These are phyloP conservation scores for Erodium moschatum DNA, from an alignment of 441 rosid species.

Conservation along the genomic window DNA sequence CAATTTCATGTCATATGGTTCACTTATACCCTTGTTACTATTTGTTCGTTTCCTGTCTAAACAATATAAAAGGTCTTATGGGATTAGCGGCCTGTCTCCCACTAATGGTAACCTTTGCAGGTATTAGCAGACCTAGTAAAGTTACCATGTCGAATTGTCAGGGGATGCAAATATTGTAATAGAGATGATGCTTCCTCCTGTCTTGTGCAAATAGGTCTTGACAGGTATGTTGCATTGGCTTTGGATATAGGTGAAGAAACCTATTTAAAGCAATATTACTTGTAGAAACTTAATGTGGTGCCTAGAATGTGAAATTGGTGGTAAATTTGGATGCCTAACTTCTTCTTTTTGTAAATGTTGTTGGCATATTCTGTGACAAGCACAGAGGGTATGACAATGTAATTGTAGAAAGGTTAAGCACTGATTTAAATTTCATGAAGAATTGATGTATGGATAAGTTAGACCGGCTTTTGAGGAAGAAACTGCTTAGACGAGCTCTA, in stretches of 20 bases:
- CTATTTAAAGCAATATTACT: constrained; percentile 1
- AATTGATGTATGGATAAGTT: not conserved
- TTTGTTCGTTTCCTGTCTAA: not conserved
- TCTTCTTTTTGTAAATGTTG: not conserved
- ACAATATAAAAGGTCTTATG: not conserved
- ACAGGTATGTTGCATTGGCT: constrained; percentile 22
- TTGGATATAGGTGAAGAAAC: not conserved
- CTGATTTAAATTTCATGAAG: not conserved
- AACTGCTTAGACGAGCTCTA: not conserved
- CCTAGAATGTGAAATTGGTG: not conserved
- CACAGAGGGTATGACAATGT: not conserved
- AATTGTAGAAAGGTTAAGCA: not conserved
- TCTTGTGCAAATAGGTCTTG: constrained; percentile 34
- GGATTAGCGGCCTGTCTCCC: constrained; percentile 1
- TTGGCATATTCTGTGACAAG: not conserved
- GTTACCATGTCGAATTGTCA: constrained; percentile 39
- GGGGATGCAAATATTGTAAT: constrained; percentile 38
- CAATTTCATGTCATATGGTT: not conserved
- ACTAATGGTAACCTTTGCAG: constrained; percentile 24
- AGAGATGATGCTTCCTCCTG: constrained; percentile 40
- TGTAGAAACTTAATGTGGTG: not conserved
- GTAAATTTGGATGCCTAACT: not conserved
- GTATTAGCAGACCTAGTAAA: constrained; percentile 33
- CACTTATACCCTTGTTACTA: not conserved
- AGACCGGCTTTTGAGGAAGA: not conserved